Evolutionary conservation across 2,329 filamentous ascomycete species (phyloP).

Genomic region (Elsinoe australis): DNA sequence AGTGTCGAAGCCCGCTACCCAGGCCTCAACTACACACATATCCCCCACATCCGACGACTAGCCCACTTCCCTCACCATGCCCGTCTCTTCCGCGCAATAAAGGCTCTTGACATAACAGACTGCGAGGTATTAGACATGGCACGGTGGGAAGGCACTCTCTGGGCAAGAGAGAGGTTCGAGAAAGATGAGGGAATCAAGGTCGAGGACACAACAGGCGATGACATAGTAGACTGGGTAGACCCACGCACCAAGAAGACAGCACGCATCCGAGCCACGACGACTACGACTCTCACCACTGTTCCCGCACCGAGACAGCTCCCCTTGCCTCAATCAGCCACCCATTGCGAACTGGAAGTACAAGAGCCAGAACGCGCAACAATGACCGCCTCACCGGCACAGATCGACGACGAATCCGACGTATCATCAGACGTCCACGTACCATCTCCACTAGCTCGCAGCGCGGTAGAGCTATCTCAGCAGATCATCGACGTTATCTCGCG

Average conservation of each 20-base stretch:
- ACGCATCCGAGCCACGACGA: constrained; percentile 2
- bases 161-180: constrained; percentile 75
- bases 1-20: constrained; percentile 75
- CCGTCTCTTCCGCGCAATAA: constrained; percentile 68
- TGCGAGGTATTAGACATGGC: constrained; percentile 64
- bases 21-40: constrained; percentile 68
- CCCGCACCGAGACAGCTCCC: neutral
- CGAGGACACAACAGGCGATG: constrained; percentile 62
- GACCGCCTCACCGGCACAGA: constrained; percentile 1
- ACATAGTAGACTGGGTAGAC: constrained; percentile 56
- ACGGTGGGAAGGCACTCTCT: constrained; percentile 75
- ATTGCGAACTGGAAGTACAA: constrained; percentile 15
- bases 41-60: constrained; percentile 67
- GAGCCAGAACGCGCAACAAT: constrained; percentile 7
- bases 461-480: constrained; percentile 13
- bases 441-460: neutral
- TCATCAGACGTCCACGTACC: neutral
- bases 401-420: constrained; percentile 3
- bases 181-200: constrained; percentile 64
- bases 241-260: constrained; percentile 32
- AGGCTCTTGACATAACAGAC: constrained; percentile 59
- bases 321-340: constrained; percentile 2
- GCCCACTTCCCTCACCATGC: constrained; percentile 69
- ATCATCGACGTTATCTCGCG: constrained; percentile 11
- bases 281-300: constrained; percentile 1